Conservation (phyloP, 1,139 yeast genomes). For the Taphrina deformans region DNA sequence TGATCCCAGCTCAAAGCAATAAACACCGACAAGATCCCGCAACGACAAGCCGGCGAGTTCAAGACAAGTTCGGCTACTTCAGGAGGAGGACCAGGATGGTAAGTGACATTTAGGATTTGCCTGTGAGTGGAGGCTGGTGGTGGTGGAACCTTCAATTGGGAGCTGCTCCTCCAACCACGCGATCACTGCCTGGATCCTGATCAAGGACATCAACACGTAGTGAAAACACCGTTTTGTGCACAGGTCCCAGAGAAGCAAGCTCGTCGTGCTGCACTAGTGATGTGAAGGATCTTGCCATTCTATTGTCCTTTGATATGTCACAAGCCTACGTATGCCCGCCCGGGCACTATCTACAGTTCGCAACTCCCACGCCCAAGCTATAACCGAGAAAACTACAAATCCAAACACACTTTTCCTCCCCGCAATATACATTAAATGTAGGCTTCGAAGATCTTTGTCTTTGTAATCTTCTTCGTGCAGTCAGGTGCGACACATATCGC, state of each 20-base stretch:
- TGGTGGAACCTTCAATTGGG: not conserved
- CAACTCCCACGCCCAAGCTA: not conserved
- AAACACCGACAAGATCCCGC: no score
- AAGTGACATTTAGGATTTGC: not conserved
- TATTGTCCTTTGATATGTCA: no score
- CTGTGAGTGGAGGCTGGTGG: not conserved
- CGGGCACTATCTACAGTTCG: no score
- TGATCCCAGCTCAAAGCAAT: not conserved
- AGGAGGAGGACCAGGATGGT: not conserved
- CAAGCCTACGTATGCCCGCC: no score
- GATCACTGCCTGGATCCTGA: not conserved
- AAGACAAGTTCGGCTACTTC: not conserved
- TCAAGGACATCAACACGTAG: not conserved
- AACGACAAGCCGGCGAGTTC: not conserved
- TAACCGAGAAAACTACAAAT: not conserved
- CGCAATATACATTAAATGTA: constrained; percentile 9
- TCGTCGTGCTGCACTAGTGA: not conserved
- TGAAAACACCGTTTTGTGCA: no score
- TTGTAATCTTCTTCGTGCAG: constrained; percentile 15
- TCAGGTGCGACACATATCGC: constrained; percentile 13
- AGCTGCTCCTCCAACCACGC: not conserved
- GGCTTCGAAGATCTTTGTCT: constrained; percentile 26
- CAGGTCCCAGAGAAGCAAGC: no score
- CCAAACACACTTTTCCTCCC: no score
- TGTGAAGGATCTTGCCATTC: not conserved